Conservation (phyloP, 208 protist species). For the Herpetomonas samuelpessoai region DNA sequence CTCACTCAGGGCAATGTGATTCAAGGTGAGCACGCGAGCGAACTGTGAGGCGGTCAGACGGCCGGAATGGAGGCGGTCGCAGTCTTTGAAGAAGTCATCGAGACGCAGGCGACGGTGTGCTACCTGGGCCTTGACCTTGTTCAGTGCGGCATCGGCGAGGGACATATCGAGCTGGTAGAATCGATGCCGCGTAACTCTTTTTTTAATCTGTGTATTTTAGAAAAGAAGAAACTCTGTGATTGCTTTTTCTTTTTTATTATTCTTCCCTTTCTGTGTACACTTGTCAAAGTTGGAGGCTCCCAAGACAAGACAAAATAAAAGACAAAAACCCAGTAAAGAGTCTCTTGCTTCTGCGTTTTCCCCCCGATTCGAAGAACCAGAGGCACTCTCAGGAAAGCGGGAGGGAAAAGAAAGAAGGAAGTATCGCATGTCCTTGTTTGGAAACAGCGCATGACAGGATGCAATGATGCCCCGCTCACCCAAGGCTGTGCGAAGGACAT, state of each 20-base stretch:
- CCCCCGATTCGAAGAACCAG: too few relatives aligned
- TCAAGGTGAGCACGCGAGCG: conserved; percentile 52
- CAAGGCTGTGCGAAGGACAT: too few relatives aligned
- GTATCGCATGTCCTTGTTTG: too few relatives aligned
- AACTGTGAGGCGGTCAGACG: conserved; percentile 81
- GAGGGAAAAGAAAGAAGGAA: too few relatives aligned
- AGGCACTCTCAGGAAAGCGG: too few relatives aligned
- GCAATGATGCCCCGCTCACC: too few relatives aligned
- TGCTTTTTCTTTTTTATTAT: conserved; percentile 6
- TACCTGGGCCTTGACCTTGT: conserved; percentile 42
- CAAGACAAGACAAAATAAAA: too few relatives aligned
- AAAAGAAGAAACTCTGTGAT: too few relatives aligned
- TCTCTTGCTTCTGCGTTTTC: too few relatives aligned
- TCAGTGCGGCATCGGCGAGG: conserved; percentile 28
- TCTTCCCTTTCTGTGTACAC: neutral
- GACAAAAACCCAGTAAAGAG: neutral
- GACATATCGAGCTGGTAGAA: neutral
- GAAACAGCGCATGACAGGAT: too few relatives aligned
- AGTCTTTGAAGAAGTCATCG: conserved; percentile 83
- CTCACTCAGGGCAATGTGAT: conserved; percentile 48
- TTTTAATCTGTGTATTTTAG: too few relatives aligned
- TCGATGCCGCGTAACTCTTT: neutral
- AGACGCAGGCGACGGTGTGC: conserved; percentile 71
- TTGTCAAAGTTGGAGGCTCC: too few relatives aligned
- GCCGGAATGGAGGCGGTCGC: conserved; percentile 71